Percentiles rank a stretch among this genome's conserved stretches.
Conservation (phyloP, 1,284 basidiomycete species). For the Sanguinoderma infundibulare region DNA sequence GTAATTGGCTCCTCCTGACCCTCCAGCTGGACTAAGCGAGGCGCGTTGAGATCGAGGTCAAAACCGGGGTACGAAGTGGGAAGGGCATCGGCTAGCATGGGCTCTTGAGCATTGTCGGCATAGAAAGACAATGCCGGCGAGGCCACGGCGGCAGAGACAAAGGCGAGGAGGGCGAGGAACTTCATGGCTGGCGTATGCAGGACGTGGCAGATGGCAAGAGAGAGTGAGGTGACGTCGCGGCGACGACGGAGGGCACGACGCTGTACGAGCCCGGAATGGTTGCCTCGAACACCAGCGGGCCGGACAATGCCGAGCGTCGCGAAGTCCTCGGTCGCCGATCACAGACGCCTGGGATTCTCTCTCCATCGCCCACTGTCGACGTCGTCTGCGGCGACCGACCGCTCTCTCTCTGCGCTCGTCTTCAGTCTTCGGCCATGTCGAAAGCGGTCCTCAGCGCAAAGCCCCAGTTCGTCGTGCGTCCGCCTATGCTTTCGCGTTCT, state of each 20-base stretch:
- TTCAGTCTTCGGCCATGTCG: conserved; percentile 50
- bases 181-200: conserved; percentile 47
- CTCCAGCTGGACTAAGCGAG: conserved; percentile 77
- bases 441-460: conserved; percentile 55
- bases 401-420: conserved; percentile 9
- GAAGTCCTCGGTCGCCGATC: neutral
- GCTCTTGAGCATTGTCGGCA: conserved; percentile 26
- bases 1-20: conserved; percentile 64
- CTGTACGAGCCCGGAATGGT: neutral
- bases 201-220: conserved; percentile 18
- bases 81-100: conserved; percentile 20
- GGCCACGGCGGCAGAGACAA: conserved; percentile 32
- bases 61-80: conserved; percentile 41
- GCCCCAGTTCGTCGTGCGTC: conserved; percentile 68
- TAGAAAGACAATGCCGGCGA: conserved; percentile 23
- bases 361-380: neutral
- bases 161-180: conserved; percentile 45
- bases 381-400: conserved; percentile 12
- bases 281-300: neutral
- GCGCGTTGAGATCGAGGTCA: conserved; percentile 70
- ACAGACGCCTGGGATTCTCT: conserved; percentile 10
- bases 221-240: conserved; percentile 1
- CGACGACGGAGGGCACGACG: neutral
- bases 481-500: conserved; percentile 8
- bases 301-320: conserved; percentile 6